phyloP scores from a whole-genome alignment of 371 early-diverging fungal species.

The Mortierella sp. region DNA sequence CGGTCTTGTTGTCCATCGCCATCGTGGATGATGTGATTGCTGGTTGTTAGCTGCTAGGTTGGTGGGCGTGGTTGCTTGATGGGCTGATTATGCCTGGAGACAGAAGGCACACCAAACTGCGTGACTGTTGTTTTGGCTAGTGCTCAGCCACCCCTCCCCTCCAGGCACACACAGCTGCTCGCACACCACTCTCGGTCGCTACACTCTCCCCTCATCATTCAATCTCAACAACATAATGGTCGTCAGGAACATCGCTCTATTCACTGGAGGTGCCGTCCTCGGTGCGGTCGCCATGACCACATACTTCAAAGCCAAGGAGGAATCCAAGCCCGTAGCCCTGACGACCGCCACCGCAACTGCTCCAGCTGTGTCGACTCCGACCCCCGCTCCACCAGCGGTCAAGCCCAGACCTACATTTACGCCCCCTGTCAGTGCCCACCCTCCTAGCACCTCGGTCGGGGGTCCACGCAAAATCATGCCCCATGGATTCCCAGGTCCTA shows the following conservation, averaged over 20 bases:
- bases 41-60: conserved; percentile 1
- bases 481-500: conserved; percentile 57
- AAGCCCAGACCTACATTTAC: conserved; percentile 10
- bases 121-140: background rate
- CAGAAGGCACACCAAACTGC: too few species aligned
- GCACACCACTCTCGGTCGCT: background rate
- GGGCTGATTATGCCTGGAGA: too few species aligned
- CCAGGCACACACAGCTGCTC: background rate
- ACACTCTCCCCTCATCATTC: background rate
- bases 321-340: conserved; percentile 16
- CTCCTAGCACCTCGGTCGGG: conserved; percentile 22
- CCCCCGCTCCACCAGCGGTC: conserved; percentile 8
- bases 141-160: conserved; percentile 20
- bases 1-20: conserved; percentile 77
- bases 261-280: conserved; percentile 50
- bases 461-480: conserved; percentile 43
- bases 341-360: background rate
- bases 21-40: conserved; percentile 20
- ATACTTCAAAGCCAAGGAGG: conserved; percentile 44
- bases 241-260: conserved; percentile 49
- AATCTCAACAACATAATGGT: conserved; percentile 22
- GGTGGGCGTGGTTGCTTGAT: background rate
- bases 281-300: conserved; percentile 43
- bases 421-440: conserved; percentile 25
- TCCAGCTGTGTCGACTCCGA: conserved; percentile 11